phyloP scores from a whole-genome alignment of 768 basidiomycete genomes.

The Phlegmacium glaucopus region DNA sequence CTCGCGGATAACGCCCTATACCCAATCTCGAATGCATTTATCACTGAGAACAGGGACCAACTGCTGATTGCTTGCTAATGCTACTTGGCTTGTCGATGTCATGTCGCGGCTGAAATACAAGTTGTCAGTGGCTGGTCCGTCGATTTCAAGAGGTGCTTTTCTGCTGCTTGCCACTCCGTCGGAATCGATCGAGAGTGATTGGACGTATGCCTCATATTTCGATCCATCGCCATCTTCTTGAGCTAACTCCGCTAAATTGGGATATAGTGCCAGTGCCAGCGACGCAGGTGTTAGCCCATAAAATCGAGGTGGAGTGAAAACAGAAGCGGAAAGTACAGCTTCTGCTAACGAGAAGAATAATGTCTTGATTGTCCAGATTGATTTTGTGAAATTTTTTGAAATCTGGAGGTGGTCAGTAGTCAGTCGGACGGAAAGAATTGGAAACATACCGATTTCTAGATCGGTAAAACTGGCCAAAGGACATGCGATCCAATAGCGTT shows the following conservation, averaged over 20 bases:
- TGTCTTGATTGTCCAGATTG: constrained; percentile 72
- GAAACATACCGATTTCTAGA: constrained; percentile 26
- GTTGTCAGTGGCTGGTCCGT: too few species aligned
- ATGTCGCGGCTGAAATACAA: constrained; percentile 13
- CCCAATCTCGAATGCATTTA: constrained; percentile 47
- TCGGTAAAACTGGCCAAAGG: constrained; percentile 33
- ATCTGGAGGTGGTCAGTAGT: constrained; percentile 28
- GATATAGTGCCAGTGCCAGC: constrained; percentile 61
- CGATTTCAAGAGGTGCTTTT: background rate
- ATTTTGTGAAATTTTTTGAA: constrained; percentile 39
- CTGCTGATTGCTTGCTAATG: constrained; percentile 75
- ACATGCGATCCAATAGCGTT: constrained; percentile 44
- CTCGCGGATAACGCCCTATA: constrained; percentile 55
- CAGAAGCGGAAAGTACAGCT: constrained; percentile 49
- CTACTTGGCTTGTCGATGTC: constrained; percentile 37
- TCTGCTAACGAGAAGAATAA: constrained; percentile 74
- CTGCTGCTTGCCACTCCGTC: constrained; percentile 22
- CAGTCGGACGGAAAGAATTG: constrained; percentile 41
- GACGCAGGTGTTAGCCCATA: constrained; percentile 35
- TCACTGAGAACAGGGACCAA: constrained; percentile 60
- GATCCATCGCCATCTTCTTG: constrained; percentile 25
- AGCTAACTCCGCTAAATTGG: constrained; percentile 73
- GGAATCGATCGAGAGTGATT: constrained; percentile 19
- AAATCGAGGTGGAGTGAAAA: constrained; percentile 45
- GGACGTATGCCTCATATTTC: constrained; percentile 26